A percentile compares a stretch with the other conserved stretches of the same genome.
Conservation (phyloP, 371 early-diverging fungal species). For the Lichtheimia corymbifera region DNA sequence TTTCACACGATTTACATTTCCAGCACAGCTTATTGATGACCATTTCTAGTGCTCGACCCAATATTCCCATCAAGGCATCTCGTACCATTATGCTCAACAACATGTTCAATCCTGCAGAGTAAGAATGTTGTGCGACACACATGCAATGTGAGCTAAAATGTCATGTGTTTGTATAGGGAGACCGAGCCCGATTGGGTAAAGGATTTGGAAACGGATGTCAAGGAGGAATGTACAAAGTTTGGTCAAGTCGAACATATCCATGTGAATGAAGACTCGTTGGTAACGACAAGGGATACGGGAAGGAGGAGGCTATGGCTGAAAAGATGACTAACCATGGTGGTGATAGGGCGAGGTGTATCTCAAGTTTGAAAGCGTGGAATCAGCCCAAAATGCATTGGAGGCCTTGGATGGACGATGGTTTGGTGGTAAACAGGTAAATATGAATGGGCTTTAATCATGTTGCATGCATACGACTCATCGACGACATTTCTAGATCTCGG, state of each 20-base stretch:
- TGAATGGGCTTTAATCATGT: too few relatives aligned
- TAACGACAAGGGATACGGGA: constrained; percentile 28
- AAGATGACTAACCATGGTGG: constrained; percentile 6
- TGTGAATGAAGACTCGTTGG: constrained; percentile 68
- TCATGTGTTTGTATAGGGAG: constrained; percentile 62
- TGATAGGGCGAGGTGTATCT: constrained; percentile 79
- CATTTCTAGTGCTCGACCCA: constrained; percentile 33
- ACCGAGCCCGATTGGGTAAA: constrained; percentile 85
- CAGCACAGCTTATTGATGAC: neutral
- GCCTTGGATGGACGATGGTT: constrained; percentile 80
- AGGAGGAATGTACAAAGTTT: constrained; percentile 79
- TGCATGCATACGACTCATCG: neutral
- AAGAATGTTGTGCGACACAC: constrained; percentile 12
- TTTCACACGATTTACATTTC: too few relatives aligned
- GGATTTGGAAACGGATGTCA: constrained; percentile 87
- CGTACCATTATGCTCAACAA: constrained; percentile 81
- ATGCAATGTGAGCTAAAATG: neutral
- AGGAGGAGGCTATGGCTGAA: neutral
- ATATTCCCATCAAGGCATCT: constrained; percentile 46
- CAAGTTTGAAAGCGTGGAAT: constrained; percentile 70
- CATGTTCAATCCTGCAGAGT: constrained; percentile 93
- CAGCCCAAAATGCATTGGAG: constrained; percentile 69
- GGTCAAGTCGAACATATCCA: constrained; percentile 79
- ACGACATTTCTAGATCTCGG: constrained; percentile 50
- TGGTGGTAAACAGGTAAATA: constrained; percentile 58